Base-by-base conservation (phyloP, 805 yeast species). In the Deakozyma indianensis region DNA sequence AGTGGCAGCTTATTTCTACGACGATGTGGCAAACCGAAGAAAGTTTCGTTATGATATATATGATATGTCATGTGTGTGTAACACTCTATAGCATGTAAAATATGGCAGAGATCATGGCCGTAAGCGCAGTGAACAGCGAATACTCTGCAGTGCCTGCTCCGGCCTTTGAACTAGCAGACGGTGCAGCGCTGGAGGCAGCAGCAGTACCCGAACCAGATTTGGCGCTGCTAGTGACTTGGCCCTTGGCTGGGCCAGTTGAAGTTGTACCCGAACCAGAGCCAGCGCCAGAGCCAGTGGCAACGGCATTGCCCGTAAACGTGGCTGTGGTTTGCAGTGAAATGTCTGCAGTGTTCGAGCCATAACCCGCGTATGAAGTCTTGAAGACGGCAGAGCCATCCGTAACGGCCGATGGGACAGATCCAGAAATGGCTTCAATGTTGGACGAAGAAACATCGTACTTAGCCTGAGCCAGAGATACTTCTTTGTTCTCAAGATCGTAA, bases 381-480 rank as follows among this genome's bases (percentile, higher is more conserved):
- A n/a, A 11, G 16, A 20, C 9, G 5, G 38, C 38, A n/a, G 7
- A 5, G 18, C 56, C 35, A 7, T 57, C 59, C 35, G 47, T 35
- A 9, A 54, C 41, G 15, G 54, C 58, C 32, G 55, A 47, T 3
- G 65, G 64, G 21, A 62, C 55, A 1, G 54, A 52, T 22, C 49
- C 41, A 15, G 52, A 44, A 41, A 57, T 57, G 22, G 50, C 58
- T 41, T 58, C 63, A 45, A 59, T 49, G 43, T 50, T 41, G 42
- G 50, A 41, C 9, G 61, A 25, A 22, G 58, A 45, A 15, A 44
- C 49, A 50, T 60, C 53, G 47, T 44, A 56, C 23, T 45, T 49
- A 35, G 73, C 68, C 48, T 68, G 72, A n/a, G 80, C 86, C 45
- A 83, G 50, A 0, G 80, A 74, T 25, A 80, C 64, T 55, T 73